Evolutionary conservation across 169 alveolate species (phyloP).

Genomic region (Cryptosporidium andersoni): DNA sequence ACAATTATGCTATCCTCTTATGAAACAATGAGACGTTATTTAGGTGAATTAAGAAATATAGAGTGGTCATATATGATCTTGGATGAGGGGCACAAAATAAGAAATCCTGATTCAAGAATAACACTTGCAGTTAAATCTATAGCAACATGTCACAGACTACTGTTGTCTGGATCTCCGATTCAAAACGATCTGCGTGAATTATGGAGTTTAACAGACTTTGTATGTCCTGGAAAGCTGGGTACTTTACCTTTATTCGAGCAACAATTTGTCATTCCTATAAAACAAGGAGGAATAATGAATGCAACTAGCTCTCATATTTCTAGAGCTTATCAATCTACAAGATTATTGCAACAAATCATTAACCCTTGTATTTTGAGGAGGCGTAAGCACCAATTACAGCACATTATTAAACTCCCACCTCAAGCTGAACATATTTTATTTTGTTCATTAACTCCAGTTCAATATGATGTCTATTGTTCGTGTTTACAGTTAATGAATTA

Average conservation of each 20-base stretch:
- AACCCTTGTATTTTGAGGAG: slow-evolving; percentile 59
- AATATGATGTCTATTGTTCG: slow-evolving; percentile 74
- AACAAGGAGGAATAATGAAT: slow-evolving; percentile 59
- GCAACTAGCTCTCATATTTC: slow-evolving; percentile 32
- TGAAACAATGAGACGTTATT: slow-evolving; percentile 77
- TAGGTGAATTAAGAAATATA: slow-evolving; percentile 63
- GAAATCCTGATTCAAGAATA: slow-evolving; percentile 88
- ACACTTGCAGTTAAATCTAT: slow-evolving; percentile 85
- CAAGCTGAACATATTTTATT: slow-evolving; percentile 77
- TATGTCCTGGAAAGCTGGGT: slow-evolving; percentile 92
- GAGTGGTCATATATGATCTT: slow-evolving; percentile 86
- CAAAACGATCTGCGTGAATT: slow-evolving; percentile 91
- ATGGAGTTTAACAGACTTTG: slow-evolving; percentile 93
- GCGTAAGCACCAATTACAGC: slow-evolving; percentile 55
- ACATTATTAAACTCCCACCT: slow-evolving; percentile 71
- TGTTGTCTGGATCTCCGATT: slow-evolving; percentile 92
- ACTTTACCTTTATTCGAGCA: slow-evolving; percentile 84
- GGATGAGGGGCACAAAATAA: slow-evolving; percentile 94
- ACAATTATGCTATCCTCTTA: slow-evolving; percentile 73
- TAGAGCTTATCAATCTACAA: slow-evolving; percentile 61
- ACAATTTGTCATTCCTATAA: slow-evolving; percentile 78
- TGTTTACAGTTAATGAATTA: slow-evolving; percentile 36
- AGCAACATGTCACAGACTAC: slow-evolving; percentile 84
- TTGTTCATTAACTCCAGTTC: slow-evolving; percentile 77
- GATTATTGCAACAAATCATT: slow-evolving; percentile 39